These are phyloP conservation scores for Neurospora sp. DNA, from an alignment of 495 filamentous ascomycete genomes.

Conservation along the genomic window DNA sequence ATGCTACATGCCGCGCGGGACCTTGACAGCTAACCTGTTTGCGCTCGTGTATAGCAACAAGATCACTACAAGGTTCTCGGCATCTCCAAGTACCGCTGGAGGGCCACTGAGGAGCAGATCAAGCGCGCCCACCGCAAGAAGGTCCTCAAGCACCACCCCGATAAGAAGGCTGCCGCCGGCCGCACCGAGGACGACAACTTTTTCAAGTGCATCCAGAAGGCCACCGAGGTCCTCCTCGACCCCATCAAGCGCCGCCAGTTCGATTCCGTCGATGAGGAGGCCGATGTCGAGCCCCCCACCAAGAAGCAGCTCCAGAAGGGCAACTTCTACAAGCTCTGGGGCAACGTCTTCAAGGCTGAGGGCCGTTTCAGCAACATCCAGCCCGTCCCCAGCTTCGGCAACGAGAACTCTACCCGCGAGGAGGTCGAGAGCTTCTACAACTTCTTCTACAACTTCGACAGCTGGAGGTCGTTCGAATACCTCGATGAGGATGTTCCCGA, in stretches of 20 bases:
- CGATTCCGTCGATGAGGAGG: conserved; percentile 90
- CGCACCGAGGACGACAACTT: conserved; percentile 89
- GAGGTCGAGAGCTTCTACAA: conserved; percentile 95
- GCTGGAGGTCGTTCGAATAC: conserved; percentile 95
- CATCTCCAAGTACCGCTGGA: conserved; percentile 79
- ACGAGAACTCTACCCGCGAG: conserved; percentile 76
- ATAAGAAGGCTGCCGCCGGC: conserved; percentile 92
- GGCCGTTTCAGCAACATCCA: conserved; percentile 82
- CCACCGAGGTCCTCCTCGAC: conserved; percentile 85
- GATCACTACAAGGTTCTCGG: conserved; percentile 98
- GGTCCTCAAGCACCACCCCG: conserved; percentile 95
- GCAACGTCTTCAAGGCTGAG: conserved; percentile 76
- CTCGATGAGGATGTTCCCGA: conserved; percentile 97
- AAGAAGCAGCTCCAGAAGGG: conserved; percentile 81
- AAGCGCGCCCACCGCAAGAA: conserved; percentile 98
- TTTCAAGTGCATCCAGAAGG: conserved; percentile 99
- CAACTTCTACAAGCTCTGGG: conserved; percentile 93
- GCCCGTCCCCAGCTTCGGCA: conserved; percentile 75
- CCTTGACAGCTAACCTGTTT: conserved; percentile 13
- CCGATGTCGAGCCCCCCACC: conserved; percentile 78
- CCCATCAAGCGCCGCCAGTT: conserved; percentile 89
- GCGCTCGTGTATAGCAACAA: conserved; percentile 52
- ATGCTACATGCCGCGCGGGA: not conserved
- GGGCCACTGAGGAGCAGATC: conserved; percentile 94
- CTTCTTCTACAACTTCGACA: conserved; percentile 99